These are phyloP conservation scores for Amanita exitialis DNA, from an alignment of 768 basidiomycete genomes.

Conservation along the genomic window DNA sequence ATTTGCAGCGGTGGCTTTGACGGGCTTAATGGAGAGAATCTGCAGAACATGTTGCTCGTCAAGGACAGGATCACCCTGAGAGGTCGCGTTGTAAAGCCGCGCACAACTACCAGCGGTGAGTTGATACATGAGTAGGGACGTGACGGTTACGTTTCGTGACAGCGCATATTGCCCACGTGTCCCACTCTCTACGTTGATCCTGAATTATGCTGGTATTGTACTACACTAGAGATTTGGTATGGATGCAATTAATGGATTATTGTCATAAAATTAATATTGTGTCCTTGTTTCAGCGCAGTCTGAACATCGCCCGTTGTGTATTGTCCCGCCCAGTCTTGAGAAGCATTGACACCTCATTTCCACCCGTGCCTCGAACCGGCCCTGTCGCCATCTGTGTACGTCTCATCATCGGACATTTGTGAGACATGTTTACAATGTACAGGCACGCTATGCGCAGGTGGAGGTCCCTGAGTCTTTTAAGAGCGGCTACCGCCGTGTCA, in stretches of 20 bases:
- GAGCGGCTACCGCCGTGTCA: conserved; percentile 63
- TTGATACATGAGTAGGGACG: conserved; percentile 23
- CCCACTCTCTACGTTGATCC: too few species aligned
- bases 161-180: too few species aligned
- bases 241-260: not conserved
- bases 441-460: conserved; percentile 87
- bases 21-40: conserved; percentile 76
- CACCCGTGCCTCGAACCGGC: conserved; percentile 81
- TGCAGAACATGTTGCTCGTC: conserved; percentile 51
- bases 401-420: conserved; percentile 44
- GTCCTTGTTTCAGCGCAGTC: conserved; percentile 13
- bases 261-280: not conserved
- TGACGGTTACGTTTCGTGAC: conserved; percentile 5
- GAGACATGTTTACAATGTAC: conserved; percentile 84
- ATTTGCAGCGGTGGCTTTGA: conserved; percentile 26
- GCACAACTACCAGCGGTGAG: conserved; percentile 51
- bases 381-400: conserved; percentile 32
- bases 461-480: conserved; percentile 76
- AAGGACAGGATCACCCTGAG: conserved; percentile 33
- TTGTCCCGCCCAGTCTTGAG: conserved; percentile 89
- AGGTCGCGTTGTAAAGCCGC: conserved; percentile 35
- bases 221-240: not conserved
- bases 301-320: conserved; percentile 55
- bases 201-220: not conserved
- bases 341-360: conserved; percentile 71